Percentiles rank a stretch among this genome's conserved stretches.
Conservation (phyloP, 331 rosid genomes). For the Telfairia occidentalis region DNA sequence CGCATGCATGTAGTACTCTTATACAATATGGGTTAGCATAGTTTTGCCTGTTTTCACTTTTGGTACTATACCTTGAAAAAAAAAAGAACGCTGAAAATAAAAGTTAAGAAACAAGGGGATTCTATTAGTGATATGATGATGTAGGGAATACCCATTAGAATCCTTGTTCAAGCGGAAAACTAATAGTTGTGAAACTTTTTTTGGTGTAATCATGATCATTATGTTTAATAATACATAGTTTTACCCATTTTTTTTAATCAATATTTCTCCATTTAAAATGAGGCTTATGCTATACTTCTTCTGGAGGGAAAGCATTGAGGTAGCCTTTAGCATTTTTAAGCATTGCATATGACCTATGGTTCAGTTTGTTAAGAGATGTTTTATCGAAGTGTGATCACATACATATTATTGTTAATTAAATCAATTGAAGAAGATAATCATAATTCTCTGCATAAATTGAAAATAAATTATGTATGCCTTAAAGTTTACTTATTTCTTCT, state of each 20-base stretch:
- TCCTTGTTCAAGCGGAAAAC: too few species aligned
- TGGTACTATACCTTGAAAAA: too few species aligned
- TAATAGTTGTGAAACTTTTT: too few species aligned
- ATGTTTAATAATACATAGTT: neutral
- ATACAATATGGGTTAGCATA: too few species aligned
- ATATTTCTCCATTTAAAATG: neutral
- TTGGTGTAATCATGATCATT: neutral
- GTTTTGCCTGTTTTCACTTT: too few species aligned
- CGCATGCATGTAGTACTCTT: neutral
- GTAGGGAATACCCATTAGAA: too few species aligned
- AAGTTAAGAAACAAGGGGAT: too few species aligned
- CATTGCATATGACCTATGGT: neutral
- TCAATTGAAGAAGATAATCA: neutral
- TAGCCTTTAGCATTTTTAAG: neutral
- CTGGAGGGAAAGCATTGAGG: neutral
- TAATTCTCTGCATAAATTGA: neutral
- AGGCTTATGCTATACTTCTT: neutral
- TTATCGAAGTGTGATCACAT: neutral
- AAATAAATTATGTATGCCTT: neutral
- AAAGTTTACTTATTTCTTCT: neutral
- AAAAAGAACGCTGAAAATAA: too few species aligned
- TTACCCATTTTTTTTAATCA: neutral
- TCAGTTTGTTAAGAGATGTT: neutral
- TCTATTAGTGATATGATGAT: too few species aligned
- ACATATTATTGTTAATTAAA: neutral